Evolutionary conservation across 306 rosid genomes (phyloP), one percentile per base, ranked within the genome.

Genomic region (Acacia melanoxylon): DNA sequence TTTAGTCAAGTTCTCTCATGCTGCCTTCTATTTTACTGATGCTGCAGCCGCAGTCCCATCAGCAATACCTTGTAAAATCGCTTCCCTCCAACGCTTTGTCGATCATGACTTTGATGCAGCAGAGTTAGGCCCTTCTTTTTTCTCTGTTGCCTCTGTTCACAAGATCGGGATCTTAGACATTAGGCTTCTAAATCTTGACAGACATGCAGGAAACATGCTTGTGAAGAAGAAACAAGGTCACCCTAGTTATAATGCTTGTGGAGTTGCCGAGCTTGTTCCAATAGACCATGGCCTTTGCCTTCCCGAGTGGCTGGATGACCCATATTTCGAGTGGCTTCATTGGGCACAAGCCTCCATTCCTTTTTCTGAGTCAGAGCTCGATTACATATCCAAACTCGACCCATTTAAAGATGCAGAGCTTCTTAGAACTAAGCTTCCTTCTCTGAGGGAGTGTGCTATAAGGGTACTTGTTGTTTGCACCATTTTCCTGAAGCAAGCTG

Each of bases 281-380:
- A 93, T 95, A 45, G 99, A 95, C 81, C 99, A 95, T 68, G 99
- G 99, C 16, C 91, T 95, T 76, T 95, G 97, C 84, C 91, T 95
- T 17, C 99, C 98, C 11, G 99, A 95, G 84, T 93, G 97, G 95
- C 83, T 95, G 5, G 99, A 93, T 73, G 99, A 93, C 81, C 99
- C 98, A 16, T 95, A 95, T 81, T 95, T 93, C 35, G 99, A 95
- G 82, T 93, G 99, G 99, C 83, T 95, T 81, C 99, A 95, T 73
- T 95, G 98, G 99, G 95, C 98, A 74, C 99, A 95, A 80, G 97
- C 99, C 52, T 90, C 89, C 0, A 67, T 86, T 80, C 94, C 98
- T 35, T 95, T 95, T 84, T 93, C 95, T 4, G 91, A 90, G 52
- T 86, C 80, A 6, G 98, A 93, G 72, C 68, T 87, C 7, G 95